phyloP scores from a whole-genome alignment of 768 basidiomycete species.

The Psilocybe subaeruginosa region DNA sequence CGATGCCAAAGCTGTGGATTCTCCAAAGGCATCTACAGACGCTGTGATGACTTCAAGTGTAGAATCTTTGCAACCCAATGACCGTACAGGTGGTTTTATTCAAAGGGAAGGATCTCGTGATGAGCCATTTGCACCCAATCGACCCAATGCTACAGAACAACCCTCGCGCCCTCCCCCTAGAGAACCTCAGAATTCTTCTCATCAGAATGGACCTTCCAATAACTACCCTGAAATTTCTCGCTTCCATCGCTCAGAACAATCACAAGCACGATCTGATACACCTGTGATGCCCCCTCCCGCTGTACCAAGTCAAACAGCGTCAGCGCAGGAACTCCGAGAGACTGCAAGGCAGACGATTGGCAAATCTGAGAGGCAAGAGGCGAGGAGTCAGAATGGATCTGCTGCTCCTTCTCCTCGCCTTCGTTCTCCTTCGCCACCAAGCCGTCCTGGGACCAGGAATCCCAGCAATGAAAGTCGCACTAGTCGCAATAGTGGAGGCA shows the following conservation, averaged over 20 bases:
- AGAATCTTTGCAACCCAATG: conserved; percentile 19
- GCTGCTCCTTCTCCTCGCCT: conserved; percentile 60
- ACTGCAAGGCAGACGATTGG: conserved; percentile 72
- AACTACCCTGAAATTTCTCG: conserved; percentile 37
- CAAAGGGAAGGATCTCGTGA: conserved; percentile 12
- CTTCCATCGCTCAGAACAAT: conserved; percentile 44
- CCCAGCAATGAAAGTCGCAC: conserved; percentile 73
- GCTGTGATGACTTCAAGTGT: conserved; percentile 13
- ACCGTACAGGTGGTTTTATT: conserved; percentile 12
- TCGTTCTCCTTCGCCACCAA: conserved; percentile 68
- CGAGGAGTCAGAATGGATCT: conserved; percentile 53
- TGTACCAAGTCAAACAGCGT: conserved; percentile 76
- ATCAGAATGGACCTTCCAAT: conserved; percentile 15
- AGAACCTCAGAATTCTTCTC: conserved; percentile 10
- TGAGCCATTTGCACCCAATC: conserved; percentile 28
- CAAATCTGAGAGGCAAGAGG: conserved; percentile 45
- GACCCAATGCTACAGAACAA: conserved; percentile 10
- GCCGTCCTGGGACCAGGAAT: conserved; percentile 69
- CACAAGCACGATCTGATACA: conserved; percentile 36
- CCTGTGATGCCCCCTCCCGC: conserved; percentile 77
- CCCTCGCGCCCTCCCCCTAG: conserved; percentile 11
- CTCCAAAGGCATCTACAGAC: conserved; percentile 32
- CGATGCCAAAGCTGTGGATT: conserved; percentile 38
- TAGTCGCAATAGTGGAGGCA: conserved; percentile 72
- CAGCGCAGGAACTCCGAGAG: conserved; percentile 80